These are phyloP conservation scores for Acacia melanoxylon DNA, from an alignment of 306 rosid genomes.

Conservation along the genomic window DNA sequence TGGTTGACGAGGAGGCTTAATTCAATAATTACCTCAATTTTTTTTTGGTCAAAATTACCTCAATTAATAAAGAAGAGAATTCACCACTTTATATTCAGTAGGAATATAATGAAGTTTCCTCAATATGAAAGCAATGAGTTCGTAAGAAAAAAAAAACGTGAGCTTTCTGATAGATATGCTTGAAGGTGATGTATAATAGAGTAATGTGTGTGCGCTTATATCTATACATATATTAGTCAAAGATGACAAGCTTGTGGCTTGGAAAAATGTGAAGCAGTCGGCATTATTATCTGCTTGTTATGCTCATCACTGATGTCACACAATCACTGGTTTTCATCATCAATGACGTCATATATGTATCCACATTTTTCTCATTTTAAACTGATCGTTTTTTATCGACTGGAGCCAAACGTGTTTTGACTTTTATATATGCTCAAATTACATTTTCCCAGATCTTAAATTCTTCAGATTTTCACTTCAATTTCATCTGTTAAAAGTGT, in stretches of 20 bases:
- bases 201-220: no score
- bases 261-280: no score
- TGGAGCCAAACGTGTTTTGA: no score
- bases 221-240: no score
- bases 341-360: neutral
- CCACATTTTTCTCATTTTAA: neutral
- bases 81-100: neutral
- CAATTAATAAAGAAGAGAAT: neutral
- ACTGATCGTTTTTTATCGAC: no score
- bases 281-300: neutral
- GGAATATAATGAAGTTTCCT: neutral
- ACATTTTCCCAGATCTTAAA: no score
- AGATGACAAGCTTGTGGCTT: no score
- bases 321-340: neutral
- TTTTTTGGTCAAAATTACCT: no score
- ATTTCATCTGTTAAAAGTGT: no score
- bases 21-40: neutral
- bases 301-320: neutral
- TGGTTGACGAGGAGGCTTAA: neutral
- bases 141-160: no score
- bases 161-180: neutral
- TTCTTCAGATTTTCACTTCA: no score
- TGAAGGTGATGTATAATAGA: neutral
- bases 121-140: neutral
- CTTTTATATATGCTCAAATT: no score